Evolutionary conservation across 2,329 filamentous ascomycete genomes (phyloP).

Genomic region (Chaetomium sp.): DNA sequence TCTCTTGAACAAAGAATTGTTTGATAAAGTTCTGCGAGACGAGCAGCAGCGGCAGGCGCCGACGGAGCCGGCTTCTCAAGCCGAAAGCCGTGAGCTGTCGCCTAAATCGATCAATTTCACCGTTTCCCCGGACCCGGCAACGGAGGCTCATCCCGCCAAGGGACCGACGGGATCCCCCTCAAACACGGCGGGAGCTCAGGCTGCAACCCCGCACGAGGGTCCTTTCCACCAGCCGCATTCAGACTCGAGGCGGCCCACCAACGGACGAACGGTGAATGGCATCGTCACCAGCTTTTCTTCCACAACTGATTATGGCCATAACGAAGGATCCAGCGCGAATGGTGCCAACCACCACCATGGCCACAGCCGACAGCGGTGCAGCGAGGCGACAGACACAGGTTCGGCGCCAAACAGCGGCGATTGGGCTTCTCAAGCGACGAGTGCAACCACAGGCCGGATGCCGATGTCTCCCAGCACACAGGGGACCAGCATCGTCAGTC

Average conservation of each 20-base stretch:
- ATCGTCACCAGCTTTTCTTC: slow-evolving; percentile 39
- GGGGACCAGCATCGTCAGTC: slow-evolving; percentile 59
- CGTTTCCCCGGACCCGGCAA: slow-evolving; percentile 21
- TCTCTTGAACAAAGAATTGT: slow-evolving; percentile 65
- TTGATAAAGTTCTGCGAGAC: slow-evolving; percentile 60
- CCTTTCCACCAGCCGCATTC: slow-evolving; percentile 28
- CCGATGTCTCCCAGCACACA: slow-evolving; percentile 59
- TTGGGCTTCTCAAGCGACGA: slow-evolving; percentile 58
- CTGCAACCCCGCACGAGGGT: slow-evolving; percentile 24
- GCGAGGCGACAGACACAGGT: slow-evolving; percentile 57
- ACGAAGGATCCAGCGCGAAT: slow-evolving; percentile 41
- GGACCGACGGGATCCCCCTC: slow-evolving; percentile 4
- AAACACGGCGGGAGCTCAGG: slow-evolving; percentile 19
- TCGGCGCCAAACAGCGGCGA: slow-evolving; percentile 49
- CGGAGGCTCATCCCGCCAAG: slow-evolving; percentile 18
- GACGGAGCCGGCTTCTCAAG: slow-evolving; percentile 31
- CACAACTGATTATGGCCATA: slow-evolving; percentile 42
- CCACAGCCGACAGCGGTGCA: slow-evolving; percentile 45
- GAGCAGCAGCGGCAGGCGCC: slow-evolving; percentile 40
- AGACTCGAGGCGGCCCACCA: slow-evolving; percentile 29
- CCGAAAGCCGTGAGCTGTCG: slow-evolving; percentile 30
- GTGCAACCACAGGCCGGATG: slow-evolving; percentile 57
- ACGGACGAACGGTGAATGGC: slow-evolving; percentile 40
- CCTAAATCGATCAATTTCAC: slow-evolving; percentile 40
- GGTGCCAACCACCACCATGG: slow-evolving; percentile 37